These are phyloP conservation scores for Claviceps quebecensis DNA, from an alignment of 2,329 filamentous ascomycete genomes.

Conservation along the genomic window DNA sequence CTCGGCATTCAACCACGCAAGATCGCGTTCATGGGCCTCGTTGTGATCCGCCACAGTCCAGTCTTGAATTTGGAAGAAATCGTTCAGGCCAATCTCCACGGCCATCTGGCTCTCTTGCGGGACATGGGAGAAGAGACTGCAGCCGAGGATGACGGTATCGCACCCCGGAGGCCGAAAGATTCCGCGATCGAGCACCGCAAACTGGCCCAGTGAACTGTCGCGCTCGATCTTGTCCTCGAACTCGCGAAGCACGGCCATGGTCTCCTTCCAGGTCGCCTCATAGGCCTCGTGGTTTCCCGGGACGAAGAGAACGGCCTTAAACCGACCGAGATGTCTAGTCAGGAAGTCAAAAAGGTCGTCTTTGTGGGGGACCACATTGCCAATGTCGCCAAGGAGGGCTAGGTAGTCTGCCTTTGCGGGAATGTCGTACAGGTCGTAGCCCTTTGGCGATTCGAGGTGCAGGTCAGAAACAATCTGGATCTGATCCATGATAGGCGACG, in stretches of 20 bases:
- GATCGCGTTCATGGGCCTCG: constrained; percentile 22
- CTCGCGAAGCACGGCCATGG: constrained; percentile 14
- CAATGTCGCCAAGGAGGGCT: constrained; percentile 44
- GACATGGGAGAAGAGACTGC: constrained; percentile 34
- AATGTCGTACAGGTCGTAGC: constrained; percentile 37
- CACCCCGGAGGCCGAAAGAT: constrained; percentile 12
- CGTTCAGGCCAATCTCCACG: constrained; percentile 31
- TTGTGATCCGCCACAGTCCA: constrained; percentile 26
- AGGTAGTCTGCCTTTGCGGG: constrained; percentile 32
- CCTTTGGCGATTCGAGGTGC: constrained; percentile 35
- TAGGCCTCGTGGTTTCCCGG: constrained; percentile 45
- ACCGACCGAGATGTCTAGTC: constrained; percentile 30
- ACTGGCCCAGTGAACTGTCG: constrained; percentile 19
- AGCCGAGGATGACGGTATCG: constrained; percentile 19
- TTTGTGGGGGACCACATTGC: constrained; percentile 25
- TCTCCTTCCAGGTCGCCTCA: constrained; percentile 21
- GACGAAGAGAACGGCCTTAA: constrained; percentile 36
- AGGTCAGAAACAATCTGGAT: constrained; percentile 37
- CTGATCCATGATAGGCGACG: background rate
- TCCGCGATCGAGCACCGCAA: constrained; percentile 24
- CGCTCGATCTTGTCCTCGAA: constrained; percentile 17
- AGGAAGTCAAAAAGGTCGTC: constrained; percentile 30
- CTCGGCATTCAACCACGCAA: constrained; percentile 28
- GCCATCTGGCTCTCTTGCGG: constrained; percentile 19
- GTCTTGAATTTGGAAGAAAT: constrained; percentile 33